A percentile compares a stretch with the other conserved stretches of the same genome.
These are phyloP conservation scores for Dichomitus squalens DNA, from an alignment of 1,284 basidiomycete genomes.

Conservation along the genomic window DNA sequence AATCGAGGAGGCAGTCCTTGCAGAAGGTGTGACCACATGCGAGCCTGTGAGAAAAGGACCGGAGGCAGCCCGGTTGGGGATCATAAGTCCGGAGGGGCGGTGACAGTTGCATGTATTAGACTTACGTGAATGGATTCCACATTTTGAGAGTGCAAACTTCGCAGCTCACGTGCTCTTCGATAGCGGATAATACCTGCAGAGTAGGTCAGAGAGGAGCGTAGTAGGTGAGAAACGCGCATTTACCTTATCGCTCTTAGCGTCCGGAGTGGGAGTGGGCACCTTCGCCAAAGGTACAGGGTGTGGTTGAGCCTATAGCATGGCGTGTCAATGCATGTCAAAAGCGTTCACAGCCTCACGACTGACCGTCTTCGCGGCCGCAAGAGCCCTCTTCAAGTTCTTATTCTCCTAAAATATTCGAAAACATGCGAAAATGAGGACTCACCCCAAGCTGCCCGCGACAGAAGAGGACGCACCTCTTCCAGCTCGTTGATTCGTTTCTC, in stretches of 20 bases:
- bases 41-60: constrained; percentile 42
- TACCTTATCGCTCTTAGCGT: background rate
- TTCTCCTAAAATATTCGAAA: constrained; percentile 12
- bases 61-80: background rate
- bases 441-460: background rate
- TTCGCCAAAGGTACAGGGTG: background rate
- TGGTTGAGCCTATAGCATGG: background rate
- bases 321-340: background rate
- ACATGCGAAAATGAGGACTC: background rate
- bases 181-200: constrained; percentile 40
- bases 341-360: background rate
- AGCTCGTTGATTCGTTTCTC: constrained; percentile 23
- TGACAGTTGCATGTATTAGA: constrained; percentile 14
- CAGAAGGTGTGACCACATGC: constrained; percentile 75
- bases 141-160: constrained; percentile 63
- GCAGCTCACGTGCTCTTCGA: constrained; percentile 60
- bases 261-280: background rate
- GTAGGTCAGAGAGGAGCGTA: background rate
- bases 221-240: background rate
- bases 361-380: constrained; percentile 6
- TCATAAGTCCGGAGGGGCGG: constrained; percentile 4
- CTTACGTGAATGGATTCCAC: constrained; percentile 67
- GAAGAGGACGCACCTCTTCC: constrained; percentile 23
- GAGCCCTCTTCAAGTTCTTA: constrained; percentile 11
- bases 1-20: constrained; percentile 60